phyloP scores from a whole-genome alignment of 805 yeast genomes.

The Ogataea siamensis region DNA sequence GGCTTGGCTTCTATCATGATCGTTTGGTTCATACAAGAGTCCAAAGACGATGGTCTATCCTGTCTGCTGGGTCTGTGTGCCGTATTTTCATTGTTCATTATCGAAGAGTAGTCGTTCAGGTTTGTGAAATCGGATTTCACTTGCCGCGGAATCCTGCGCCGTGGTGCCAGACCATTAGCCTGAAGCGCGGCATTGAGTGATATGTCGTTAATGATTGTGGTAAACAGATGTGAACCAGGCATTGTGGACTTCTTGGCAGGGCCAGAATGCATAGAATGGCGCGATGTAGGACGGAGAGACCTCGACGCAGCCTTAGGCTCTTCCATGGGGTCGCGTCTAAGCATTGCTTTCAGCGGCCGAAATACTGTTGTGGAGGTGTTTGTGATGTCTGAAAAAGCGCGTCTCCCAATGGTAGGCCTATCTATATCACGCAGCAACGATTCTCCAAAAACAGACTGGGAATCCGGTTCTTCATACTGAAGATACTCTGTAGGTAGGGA shows the following conservation, averaged over 20 bases:
- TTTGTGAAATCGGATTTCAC: conserved; percentile 22
- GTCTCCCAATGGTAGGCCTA: conserved; percentile 5
- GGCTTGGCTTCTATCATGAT: conserved; percentile 22
- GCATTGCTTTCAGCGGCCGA: conserved; percentile 12
- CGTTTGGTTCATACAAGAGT: conserved; percentile 18
- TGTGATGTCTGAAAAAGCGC: conserved; percentile 18
- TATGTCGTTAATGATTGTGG: conserved; percentile 35
- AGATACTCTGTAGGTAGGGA: conserved; percentile 6
- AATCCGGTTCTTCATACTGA: not conserved
- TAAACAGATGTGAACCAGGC: conserved; percentile 25
- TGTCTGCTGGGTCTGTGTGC: conserved; percentile 10
- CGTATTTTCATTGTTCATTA: conserved; percentile 20
- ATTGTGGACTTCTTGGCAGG: conserved; percentile 1
- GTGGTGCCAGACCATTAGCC: conserved; percentile 31
- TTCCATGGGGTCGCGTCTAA: conserved; percentile 10
- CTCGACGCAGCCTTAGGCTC: conserved; percentile 1
- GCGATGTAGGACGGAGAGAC: conserved; percentile 7
- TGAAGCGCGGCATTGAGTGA: conserved; percentile 39
- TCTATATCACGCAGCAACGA: conserved; percentile 5
- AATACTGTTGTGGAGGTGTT: conserved; percentile 15
- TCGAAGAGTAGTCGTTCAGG: conserved; percentile 16
- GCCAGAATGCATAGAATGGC: not conserved
- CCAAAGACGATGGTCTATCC: conserved; percentile 10
- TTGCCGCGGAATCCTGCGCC: conserved; percentile 10
- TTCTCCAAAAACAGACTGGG: conserved; percentile 5